These are phyloP conservation scores for Coffea eugenioides DNA, from an alignment of 257 asterid species.

Conservation along the genomic window DNA sequence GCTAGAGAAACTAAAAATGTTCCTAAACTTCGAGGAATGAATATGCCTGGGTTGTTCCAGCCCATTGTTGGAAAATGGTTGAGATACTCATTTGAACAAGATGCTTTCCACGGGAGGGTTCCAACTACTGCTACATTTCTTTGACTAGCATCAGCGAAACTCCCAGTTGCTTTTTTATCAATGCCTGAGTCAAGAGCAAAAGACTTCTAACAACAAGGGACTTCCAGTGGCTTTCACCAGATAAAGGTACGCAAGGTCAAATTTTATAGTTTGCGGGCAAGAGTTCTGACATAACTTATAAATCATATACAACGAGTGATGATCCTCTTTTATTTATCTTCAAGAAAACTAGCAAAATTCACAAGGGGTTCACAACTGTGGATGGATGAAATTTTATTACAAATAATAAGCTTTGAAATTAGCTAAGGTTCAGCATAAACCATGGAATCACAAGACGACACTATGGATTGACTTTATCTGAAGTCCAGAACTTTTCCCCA, in stretches of 20 bases:
- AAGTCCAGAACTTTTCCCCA: slow-evolving; percentile 60
- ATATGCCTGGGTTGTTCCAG: neutral
- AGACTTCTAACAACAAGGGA: neutral
- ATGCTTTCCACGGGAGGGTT: slow-evolving; percentile 22
- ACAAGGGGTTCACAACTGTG: neutral
- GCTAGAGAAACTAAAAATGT: neutral
- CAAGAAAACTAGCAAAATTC: neutral
- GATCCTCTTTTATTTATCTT: slow-evolving; percentile 1
- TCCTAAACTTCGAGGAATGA: neutral
- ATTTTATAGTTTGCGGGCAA: neutral
- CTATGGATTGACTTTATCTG: slow-evolving; percentile 57
- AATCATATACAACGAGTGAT: neutral
- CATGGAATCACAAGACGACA: slow-evolving; percentile 13
- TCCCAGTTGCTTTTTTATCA: neutral
- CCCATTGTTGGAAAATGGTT: slow-evolving; percentile 5
- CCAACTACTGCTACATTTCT: slow-evolving; percentile 4
- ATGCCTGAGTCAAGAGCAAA: neutral
- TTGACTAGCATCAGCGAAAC: neutral
- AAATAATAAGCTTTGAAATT: slow-evolving; percentile 9
- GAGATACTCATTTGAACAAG: slow-evolving; percentile 29
- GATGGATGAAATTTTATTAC: neutral
- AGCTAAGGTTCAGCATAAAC: neutral
- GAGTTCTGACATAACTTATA: neutral
- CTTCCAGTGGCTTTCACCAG: neutral
- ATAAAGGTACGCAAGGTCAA: neutral